These are phyloP conservation scores for Remersonia thermophila DNA, from an alignment of 2,329 filamentous ascomycete genomes.

Conservation along the genomic window DNA sequence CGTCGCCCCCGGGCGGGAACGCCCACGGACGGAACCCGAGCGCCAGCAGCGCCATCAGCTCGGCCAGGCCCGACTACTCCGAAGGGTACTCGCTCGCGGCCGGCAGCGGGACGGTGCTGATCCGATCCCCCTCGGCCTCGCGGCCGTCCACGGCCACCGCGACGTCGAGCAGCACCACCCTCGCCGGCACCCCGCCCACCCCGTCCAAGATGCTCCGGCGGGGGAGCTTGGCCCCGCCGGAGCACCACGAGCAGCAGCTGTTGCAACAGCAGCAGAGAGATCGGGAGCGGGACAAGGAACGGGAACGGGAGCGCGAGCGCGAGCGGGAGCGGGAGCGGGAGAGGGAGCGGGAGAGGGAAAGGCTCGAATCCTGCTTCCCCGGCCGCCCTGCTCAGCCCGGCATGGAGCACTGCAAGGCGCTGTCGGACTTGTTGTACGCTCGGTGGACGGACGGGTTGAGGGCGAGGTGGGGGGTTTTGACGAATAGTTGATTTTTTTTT, in stretches of 20 bases:
- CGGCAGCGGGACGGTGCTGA: constrained; percentile 39
- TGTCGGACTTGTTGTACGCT: constrained; percentile 82
- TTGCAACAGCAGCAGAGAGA: constrained; percentile 1
- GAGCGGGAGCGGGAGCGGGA: constrained; percentile 33
- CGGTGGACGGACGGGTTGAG: constrained; percentile 80
- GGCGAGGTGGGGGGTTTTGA: constrained; percentile 48
- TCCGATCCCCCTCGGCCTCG: constrained; percentile 30
- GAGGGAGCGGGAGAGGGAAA: constrained; percentile 28
- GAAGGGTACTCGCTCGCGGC: no score
- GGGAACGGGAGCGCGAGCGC: constrained; percentile 22
- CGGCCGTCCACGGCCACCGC: not conserved
- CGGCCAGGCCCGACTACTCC: no score
- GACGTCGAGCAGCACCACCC: constrained; percentile 1
- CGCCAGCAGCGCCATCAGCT: constrained; percentile 32
- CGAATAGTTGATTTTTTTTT: constrained; percentile 13
- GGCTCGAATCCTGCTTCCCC: constrained; percentile 41
- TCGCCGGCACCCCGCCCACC: constrained; percentile 21
- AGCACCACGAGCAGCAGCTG: not conserved
- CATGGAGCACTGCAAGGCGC: constrained; percentile 84
- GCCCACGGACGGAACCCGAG: constrained; percentile 10
- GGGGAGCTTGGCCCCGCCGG: constrained; percentile 22
- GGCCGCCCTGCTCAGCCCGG: constrained; percentile 48
- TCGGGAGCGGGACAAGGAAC: constrained; percentile 26
- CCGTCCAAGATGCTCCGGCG: constrained; percentile 28
- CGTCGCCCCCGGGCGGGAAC: not conserved